Evolutionary conservation across 2,329 filamentous ascomycete genomes (phyloP).

Genomic region (Nothomitra cinnamomea): DNA sequence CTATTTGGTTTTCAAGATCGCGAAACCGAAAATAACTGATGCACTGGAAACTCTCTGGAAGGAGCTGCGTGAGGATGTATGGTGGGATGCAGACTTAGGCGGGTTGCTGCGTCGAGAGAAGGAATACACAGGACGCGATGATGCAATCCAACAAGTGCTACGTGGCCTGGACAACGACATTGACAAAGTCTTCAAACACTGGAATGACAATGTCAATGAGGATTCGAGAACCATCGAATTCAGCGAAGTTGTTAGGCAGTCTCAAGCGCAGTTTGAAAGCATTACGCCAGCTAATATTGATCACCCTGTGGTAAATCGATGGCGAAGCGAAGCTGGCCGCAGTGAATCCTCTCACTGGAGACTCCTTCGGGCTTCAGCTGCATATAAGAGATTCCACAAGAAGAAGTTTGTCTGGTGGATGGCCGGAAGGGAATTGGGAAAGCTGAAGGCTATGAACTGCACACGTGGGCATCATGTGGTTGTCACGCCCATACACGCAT

Average conservation of each 20-base stretch:
- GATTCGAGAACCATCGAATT: background rate
- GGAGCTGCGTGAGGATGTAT: conserved; percentile 14
- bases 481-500: conserved; percentile 2
- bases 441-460: conserved; percentile 1
- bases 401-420: conserved; percentile 6
- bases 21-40: conserved; percentile 16
- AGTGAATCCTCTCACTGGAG: conserved; percentile 4
- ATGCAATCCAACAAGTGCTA: background rate
- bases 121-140: background rate
- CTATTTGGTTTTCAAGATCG: conserved; percentile 26
- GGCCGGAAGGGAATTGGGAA: conserved; percentile 2
- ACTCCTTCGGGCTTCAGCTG: conserved; percentile 6
- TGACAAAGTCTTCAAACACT: background rate
- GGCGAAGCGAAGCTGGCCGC: background rate
- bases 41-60: conserved; percentile 19
- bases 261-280: background rate
- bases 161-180: background rate
- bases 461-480: background rate
- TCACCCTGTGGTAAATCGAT: background rate
- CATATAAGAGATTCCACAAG: background rate
- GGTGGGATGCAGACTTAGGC: conserved; percentile 14
- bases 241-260: background rate
- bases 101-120: conserved; percentile 1
- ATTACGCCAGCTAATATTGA: background rate
- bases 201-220: background rate